Percentiles rank a stretch among this genome's conserved stretches.
These are phyloP conservation scores for Metschnikowia henanensis DNA, from an alignment of 805 yeast species.

Conservation along the genomic window DNA sequence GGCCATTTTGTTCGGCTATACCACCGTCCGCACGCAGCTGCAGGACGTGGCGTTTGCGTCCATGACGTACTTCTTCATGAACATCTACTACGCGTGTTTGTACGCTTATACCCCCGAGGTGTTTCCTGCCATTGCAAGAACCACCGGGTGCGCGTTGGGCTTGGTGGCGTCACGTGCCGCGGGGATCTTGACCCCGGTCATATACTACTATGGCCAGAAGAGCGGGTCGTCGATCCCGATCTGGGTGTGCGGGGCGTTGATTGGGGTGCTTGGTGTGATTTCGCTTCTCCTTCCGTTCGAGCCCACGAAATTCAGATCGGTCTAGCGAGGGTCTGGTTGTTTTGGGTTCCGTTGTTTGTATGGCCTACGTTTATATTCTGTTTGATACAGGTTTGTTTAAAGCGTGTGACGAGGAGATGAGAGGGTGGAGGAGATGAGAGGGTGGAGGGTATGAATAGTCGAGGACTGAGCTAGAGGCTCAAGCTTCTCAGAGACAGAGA, in stretches of 20 bases:
- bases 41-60: constrained; percentile 22
- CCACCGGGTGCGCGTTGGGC: constrained; percentile 37
- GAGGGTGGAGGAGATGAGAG: too few relatives aligned
- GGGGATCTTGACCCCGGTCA: constrained; percentile 32
- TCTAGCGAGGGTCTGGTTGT: too few relatives aligned
- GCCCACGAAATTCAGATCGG: constrained; percentile 31
- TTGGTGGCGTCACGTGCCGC: constrained; percentile 31
- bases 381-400: too few relatives aligned
- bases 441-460: too few relatives aligned
- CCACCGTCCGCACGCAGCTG: constrained; percentile 18
- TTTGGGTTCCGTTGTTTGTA: too few relatives aligned
- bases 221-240: constrained; percentile 28
- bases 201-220: constrained; percentile 28
- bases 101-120: constrained; percentile 39
- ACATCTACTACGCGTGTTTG: constrained; percentile 29
- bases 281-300: constrained; percentile 37
- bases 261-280: constrained; percentile 31
- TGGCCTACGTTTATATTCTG: too few relatives aligned
- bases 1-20: constrained; percentile 24
- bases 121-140: constrained; percentile 36
- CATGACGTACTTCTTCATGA: constrained; percentile 19
- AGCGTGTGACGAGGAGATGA: too few relatives aligned
- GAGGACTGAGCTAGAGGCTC: too few relatives aligned
- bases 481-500: too few relatives aligned
- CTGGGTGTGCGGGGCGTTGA: constrained; percentile 37